Evolutionary conservation across 2,329 filamentous ascomycete genomes (phyloP), one percentile per base, ranked within the genome.

Genomic region (Colletotrichum camelliae): DNA sequence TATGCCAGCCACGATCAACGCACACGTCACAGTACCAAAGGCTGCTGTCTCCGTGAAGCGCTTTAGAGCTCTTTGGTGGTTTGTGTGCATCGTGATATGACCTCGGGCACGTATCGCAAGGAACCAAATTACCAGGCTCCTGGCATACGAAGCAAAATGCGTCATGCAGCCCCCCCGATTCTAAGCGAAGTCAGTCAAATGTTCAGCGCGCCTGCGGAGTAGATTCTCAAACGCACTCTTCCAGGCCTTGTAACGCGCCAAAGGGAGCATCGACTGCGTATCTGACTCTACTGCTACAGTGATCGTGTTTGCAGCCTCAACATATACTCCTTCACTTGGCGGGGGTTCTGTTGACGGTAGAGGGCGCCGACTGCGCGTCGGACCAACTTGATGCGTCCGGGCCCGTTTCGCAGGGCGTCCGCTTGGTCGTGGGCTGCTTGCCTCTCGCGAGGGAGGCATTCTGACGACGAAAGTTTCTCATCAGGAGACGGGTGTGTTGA

Each of bases 401-500:
- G 43, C 43, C 43, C 43, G 43, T 52, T 52, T 52, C 10, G 43
- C 43, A 52, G 43, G n/a, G 0, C 43, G 43, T 52, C n/a, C 43
- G 0, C 43, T 52, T 52, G 0, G 0, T 21, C 12, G n/a, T 21
- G 43, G 1, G 0, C 43, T 52, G 7, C n/a, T 21, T 52, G 43
- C 43, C 12, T 52, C 43, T 1, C 43, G 43, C n/a, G 43, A 0
- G 43, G n/a, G 0, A 52, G 43, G 2, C 43, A 52, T 52, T 1
- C 5, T 48, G 1, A 48, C 10, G 43, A 21, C 1, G n/a, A n/a
- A 1, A 1, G 5, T 13, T 1, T 21, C 10, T 48, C 39, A 48
- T 4, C 1, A n/a, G 5, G 3, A 1, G 1, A 21, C 3, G 9
- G 0, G n/a, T 21, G 43, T 21, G n/a, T 0, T 52, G n/a, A 21